Evolutionary conservation across 306 rosid species (phyloP), one percentile per base, ranked within the genome.

Genomic region (Albizia julibrissin): DNA sequence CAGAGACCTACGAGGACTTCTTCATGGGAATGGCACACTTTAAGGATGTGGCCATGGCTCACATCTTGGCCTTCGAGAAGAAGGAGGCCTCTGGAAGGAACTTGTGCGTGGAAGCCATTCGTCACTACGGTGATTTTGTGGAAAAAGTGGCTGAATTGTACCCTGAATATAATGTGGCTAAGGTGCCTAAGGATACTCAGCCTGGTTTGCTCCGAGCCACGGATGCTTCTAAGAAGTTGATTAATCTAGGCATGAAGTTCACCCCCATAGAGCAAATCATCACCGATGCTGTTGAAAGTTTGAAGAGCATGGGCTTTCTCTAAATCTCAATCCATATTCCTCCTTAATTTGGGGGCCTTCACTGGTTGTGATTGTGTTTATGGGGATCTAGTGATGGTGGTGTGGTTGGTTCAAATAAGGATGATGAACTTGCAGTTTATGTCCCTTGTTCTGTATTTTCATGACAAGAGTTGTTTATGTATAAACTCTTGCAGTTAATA

Each of bases 1-100:
- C 73, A 8, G 97, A 94, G 80, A 92, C 97, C 3, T 92, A 87
- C 8, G 89, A 85, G 69, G 72, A 89, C 59, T 85, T 92, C 75
- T 91, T 88, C 81, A 91, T 91, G 87, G 98, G 97, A 74, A 81
- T 86, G 69, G 98, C 94, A 2, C 97, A 94, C 79, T 92, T 94
- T 56, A 92, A 94, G 81, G 98, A 94, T 50, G 90, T 92, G 58
- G 98, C 97, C 74, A 43, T 83, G 24, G 97, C 98, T 50, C 98
- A 94, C 69, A 87, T 92, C 81, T 85, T 94, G 89, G 94, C 89
- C 19, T 90, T 91, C 61, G 98, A 94, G 83, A 93, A 90, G 82
- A 89, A 91, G 82, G 39, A 89, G 11, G 92, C 97, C 2, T 10
- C 91, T 0, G 98, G 98, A 71, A 89, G 98, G 65, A 97, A 94